phyloP scores from a whole-genome alignment of 257 asterid genomes.

The Capsicum baccatum region DNA sequence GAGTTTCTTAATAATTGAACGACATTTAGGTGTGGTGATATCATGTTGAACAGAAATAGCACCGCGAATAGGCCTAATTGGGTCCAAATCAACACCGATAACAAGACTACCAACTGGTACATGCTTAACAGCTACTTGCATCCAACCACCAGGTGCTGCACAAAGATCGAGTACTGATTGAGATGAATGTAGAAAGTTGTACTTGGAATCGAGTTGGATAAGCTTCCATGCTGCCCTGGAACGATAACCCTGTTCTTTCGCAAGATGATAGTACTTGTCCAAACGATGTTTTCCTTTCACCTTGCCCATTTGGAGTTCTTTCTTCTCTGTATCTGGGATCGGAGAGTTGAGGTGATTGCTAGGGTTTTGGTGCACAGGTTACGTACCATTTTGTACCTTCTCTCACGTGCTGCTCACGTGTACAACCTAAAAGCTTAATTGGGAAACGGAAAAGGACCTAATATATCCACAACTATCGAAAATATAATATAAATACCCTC shows the following conservation, averaged over 20 bases:
- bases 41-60: slow-evolving; percentile 81
- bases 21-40: slow-evolving; percentile 73
- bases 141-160: slow-evolving; percentile 99
- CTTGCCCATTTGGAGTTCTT: slow-evolving; percentile 67
- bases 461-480: too few species aligned
- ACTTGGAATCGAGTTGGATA: slow-evolving; percentile 83
- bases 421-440: neutral
- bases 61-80: slow-evolving; percentile 82
- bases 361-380: neutral
- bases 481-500: too few species aligned
- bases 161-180: slow-evolving; percentile 91
- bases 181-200: slow-evolving; percentile 68
- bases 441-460: too few species aligned
- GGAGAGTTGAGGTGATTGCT: neutral
- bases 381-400: neutral
- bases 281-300: slow-evolving; percentile 91
- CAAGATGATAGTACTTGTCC: slow-evolving; percentile 79
- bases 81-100: slow-evolving; percentile 85
- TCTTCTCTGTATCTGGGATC: too few species aligned
- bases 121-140: slow-evolving; percentile 81
- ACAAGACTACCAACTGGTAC: slow-evolving; percentile 88
- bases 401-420: neutral
- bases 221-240: slow-evolving; percentile 94
- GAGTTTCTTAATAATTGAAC: slow-evolving; percentile 56
- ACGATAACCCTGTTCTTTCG: slow-evolving; percentile 87